These are phyloP conservation scores for Astragalus membranaceus DNA, from an alignment of 306 rosid genomes.

Conservation along the genomic window DNA sequence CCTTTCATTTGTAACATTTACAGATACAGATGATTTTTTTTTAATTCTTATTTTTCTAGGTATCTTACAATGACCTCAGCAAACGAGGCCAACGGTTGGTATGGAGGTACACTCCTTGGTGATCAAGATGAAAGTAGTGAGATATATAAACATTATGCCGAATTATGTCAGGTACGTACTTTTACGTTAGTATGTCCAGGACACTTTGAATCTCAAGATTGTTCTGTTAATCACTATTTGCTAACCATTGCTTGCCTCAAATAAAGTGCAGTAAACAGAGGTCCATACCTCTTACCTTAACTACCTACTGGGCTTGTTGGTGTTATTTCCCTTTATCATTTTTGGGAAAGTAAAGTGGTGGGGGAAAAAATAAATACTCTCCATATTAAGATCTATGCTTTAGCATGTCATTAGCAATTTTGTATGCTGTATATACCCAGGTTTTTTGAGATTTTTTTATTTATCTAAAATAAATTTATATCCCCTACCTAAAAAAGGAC, in stretches of 20 bases:
- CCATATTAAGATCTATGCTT: neutral
- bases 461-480: neutral
- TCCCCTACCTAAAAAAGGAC: neutral
- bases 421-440: too few species aligned
- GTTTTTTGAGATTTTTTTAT: neutral
- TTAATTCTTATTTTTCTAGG: conserved; percentile 38
- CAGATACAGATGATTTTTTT: conserved; percentile 14
- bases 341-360: too few species aligned
- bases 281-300: neutral
- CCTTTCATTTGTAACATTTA: neutral
- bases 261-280: neutral
- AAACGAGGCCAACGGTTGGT: conserved; percentile 82
- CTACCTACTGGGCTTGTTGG: neutral
- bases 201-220: neutral
- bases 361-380: neutral
- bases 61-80: conserved; percentile 67
- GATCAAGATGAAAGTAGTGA: conserved; percentile 87
- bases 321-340: too few species aligned
- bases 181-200: neutral
- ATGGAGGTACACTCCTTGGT: conserved; percentile 72
- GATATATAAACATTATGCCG: conserved; percentile 83
- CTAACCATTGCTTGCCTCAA: neutral
- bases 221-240: neutral
- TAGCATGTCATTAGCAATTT: neutral
- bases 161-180: conserved; percentile 65